phyloP scores from a whole-genome alignment of 2,329 filamentous ascomycete genomes.

The Penicillium sp. region DNA sequence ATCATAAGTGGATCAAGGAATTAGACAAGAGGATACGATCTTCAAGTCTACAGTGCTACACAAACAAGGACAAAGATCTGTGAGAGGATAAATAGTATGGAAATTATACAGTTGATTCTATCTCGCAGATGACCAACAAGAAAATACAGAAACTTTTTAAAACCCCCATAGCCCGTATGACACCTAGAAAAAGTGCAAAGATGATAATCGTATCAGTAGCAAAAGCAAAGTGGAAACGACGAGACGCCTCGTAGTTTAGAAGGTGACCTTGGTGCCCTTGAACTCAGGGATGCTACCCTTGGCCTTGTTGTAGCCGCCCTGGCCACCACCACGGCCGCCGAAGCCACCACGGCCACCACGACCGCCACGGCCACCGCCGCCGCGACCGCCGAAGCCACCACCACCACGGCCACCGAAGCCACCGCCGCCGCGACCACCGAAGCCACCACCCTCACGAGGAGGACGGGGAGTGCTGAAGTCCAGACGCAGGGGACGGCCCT shows the following conservation, averaged over 20 bases:
- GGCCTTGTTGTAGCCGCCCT: slow-evolving; percentile 44
- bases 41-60: too few relatives aligned
- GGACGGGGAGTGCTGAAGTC: slow-evolving; percentile 70
- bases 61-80: neutral
- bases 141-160: slow-evolving; percentile 19
- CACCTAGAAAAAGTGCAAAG: slow-evolving; percentile 13
- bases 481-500: slow-evolving; percentile 69
- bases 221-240: neutral
- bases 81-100: slow-evolving; percentile 10
- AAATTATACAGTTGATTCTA: slow-evolving; percentile 12
- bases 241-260: slow-evolving; percentile 37
- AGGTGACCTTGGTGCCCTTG: slow-evolving; percentile 74
- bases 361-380: slow-evolving; percentile 35
- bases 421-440: slow-evolving; percentile 48
- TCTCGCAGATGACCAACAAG: slow-evolving; percentile 5
- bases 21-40: too few relatives aligned
- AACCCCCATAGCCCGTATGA: slow-evolving; percentile 15
- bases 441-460: slow-evolving; percentile 44
- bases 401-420: slow-evolving; percentile 49
- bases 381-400: slow-evolving; percentile 45
- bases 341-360: slow-evolving; percentile 42
- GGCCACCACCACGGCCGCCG: slow-evolving; percentile 40
- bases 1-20: too few relatives aligned
- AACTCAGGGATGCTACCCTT: slow-evolving; percentile 58
- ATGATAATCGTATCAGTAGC: slow-evolving; percentile 6